These are phyloP conservation scores for Nyssa sinensis DNA, from an alignment of 148 eudicot genomes.

Conservation along the genomic window DNA sequence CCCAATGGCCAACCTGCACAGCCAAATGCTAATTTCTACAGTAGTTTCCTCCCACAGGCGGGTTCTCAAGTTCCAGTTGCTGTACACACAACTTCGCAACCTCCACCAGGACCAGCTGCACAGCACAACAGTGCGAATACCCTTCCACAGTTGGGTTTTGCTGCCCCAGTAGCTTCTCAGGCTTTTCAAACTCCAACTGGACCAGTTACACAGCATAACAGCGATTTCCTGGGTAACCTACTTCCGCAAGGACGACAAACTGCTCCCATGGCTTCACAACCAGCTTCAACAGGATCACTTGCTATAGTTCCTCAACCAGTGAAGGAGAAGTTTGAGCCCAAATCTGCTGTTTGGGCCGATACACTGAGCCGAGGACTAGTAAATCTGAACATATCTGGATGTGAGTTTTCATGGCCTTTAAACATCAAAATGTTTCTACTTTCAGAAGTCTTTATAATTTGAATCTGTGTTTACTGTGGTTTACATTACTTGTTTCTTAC, in stretches of 20 bases:
- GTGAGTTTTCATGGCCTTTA: conserved; percentile 42
- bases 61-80: conserved; percentile 17
- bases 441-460: not conserved
- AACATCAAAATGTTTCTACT: not conserved
- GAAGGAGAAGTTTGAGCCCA: conserved; percentile 76
- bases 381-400: conserved; percentile 85
- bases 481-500: conserved; percentile 8
- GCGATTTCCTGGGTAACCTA: conserved; percentile 23
- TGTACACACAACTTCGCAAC: conserved; percentile 34
- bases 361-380: conserved; percentile 91
- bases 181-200: conserved; percentile 28
- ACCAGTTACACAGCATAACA: conserved; percentile 27
- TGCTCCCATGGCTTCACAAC: conserved; percentile 30
- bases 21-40: conserved; percentile 27
- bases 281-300: conserved; percentile 45
- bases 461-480: not conserved
- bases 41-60: conserved; percentile 29
- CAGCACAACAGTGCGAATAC: conserved; percentile 35
- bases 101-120: conserved; percentile 27
- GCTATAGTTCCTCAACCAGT: conserved; percentile 60
- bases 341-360: conserved; percentile 95
- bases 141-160: conserved; percentile 31
- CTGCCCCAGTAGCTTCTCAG: conserved; percentile 27
- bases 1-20: conserved; percentile 22
- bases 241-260: conserved; percentile 39